Conservation (phyloP, 345 rosid genomes). For the Laguncularia racemosa region DNA sequence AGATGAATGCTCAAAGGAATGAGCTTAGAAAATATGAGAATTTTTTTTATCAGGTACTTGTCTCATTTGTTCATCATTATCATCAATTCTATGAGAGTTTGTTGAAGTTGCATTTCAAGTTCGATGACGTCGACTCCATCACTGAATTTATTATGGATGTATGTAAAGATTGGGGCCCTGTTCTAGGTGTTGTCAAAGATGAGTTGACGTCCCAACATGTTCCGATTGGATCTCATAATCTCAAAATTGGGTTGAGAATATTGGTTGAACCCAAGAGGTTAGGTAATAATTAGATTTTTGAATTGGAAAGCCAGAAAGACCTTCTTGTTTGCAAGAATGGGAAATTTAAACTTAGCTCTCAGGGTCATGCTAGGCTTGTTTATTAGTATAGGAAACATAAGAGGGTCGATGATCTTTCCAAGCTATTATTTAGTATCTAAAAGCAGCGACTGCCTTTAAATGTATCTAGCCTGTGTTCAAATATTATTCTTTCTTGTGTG, state of each 20-base stretch:
- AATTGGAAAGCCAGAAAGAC: conserved; percentile 24
- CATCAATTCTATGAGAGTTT: conserved; percentile 49
- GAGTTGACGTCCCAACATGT: conserved; percentile 33
- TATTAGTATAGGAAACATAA: conserved; percentile 43
- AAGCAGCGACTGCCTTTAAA: conserved; percentile 12
- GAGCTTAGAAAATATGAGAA: conserved; percentile 67
- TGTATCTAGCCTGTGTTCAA: conserved; percentile 29
- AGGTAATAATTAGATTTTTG: conserved; percentile 40
- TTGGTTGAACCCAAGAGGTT: conserved; percentile 42
- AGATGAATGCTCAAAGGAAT: conserved; percentile 66
- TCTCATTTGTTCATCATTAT: conserved; percentile 42
- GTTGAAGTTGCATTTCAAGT: conserved; percentile 63
- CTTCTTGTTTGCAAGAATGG: conserved; percentile 38
- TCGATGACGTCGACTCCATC: conserved; percentile 65
- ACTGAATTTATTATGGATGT: conserved; percentile 47
- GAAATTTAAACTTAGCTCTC: conserved; percentile 37
- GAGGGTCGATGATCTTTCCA: conserved; percentile 44
- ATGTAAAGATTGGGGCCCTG: conserved; percentile 20
- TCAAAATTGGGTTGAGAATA: conserved; percentile 55
- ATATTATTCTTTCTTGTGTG: conserved; percentile 56
- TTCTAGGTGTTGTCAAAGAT: conserved; percentile 14
- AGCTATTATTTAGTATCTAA: conserved; percentile 35
- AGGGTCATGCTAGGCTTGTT: conserved; percentile 61
- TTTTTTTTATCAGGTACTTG: conserved; percentile 33
- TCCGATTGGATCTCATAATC: conserved; percentile 61